phyloP scores from a whole-genome alignment of 208 protist genomes.

The Willaertia magna region DNA sequence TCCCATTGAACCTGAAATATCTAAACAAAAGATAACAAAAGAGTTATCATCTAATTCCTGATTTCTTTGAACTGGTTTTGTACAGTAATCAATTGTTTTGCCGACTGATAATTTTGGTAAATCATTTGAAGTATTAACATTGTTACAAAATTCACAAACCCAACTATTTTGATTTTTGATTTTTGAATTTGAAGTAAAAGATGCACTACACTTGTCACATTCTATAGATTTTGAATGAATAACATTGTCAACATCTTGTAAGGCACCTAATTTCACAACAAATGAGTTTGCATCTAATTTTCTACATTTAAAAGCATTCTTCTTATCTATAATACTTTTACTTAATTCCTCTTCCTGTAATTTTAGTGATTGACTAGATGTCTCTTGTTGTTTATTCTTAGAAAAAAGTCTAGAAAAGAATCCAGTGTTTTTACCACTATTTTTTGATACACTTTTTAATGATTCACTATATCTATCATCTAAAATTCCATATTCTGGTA shows the following conservation, averaged over 20 bases:
- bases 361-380: no score
- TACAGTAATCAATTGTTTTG: no score
- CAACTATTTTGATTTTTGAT: neutral
- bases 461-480: neutral
- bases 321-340: neutral
- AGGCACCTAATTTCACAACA: neutral
- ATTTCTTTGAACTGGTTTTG: neutral
- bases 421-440: neutral
- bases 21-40: neutral
- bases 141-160: neutral
- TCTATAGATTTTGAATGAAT: neutral
- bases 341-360: neutral
- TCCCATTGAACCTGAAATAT: neutral
- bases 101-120: neutral
- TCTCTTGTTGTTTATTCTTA: neutral
- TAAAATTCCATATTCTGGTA: no score
- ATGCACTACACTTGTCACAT: neutral
- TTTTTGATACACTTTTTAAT: neutral
- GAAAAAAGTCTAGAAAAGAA: neutral
- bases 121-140: neutral
- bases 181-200: neutral
- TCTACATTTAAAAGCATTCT: neutral
- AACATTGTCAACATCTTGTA: neutral
- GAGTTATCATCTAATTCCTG: neutral
- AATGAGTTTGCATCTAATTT: neutral